Evolutionary conservation across 257 asterid species (phyloP), one percentile per base, ranked within the genome.

Genomic region (Gentiana straminea): DNA sequence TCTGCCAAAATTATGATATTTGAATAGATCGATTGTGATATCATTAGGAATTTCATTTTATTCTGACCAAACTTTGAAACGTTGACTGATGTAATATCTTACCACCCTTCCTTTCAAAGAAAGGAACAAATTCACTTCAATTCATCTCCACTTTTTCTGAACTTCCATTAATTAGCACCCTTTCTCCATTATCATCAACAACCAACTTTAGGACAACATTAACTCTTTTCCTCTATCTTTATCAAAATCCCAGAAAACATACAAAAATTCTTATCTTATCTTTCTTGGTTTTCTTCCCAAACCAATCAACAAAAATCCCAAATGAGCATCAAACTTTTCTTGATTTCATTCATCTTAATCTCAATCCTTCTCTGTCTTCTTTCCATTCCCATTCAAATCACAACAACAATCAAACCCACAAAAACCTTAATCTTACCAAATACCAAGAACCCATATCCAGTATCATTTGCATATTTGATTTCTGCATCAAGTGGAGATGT

Each of bases 401-500:
- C 70, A 68, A 64, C 83, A 70, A 75, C 79, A 39, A 56, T 73
- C 62, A 74, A 52, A 35, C 86, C 80, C 32, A 36, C 57, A 13
- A 84, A 72, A 57, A 47, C 60, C 59, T 69, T 79, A 66, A 72
- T 82, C 60, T 37, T 82, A 64, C 79, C 92, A 2, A 72, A 72
- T 57, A 24, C 54, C 59, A 69, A 60, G 60, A 71, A 54, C 32
- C 72, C 80, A 5, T 81, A 89, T 71, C 88, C 84, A 24, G 87
- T 82, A 39, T 71, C 86, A 13, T 89, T 89, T 59, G 94, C 97
- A 2, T 89, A 89, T 83, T 58, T 89, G 57, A 81, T 89, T 76
- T 89, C 97, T 0, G 95, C 94, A 15, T 86, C 97, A 1, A 67
- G 62, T 6, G 94, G 95, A 7, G 95, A 89, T 75, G 70, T 81